Base-by-base conservation (phyloP, 2,329 filamentous ascomycete genomes). In the Microdochium nivale region DNA sequence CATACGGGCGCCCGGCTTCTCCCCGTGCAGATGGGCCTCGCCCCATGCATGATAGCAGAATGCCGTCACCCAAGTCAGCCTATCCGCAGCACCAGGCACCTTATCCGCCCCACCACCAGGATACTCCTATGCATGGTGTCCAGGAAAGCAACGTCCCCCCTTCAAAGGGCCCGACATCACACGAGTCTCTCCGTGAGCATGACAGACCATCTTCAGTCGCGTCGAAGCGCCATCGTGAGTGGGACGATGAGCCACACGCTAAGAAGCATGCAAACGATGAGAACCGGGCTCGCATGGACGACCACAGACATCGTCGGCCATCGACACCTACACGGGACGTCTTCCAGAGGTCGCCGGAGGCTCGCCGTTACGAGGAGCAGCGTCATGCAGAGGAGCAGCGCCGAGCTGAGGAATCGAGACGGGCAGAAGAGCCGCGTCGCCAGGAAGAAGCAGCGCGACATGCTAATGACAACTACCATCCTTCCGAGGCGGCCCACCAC, bases 241-340 rank as follows among this genome's bases (percentile, higher is more conserved):
- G 94, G 91, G 94, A 97, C 59, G 87, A 92, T 33, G 90, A 95
- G 33, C 73, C 81, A 23, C 72, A 83, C 3, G 76, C 78, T 46
- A 95, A 96, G 74, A 96, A 96, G 73, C 83, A 88, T 55, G 86
- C 88, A 10, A 95, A 84, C 37, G 92, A 97, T 4, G 91, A 96
- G 67, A 90, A 80, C 57, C 85, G 92, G 44, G 88, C 88, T 53
- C 87, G 90, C 51, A 77, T 96, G 58, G 90, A 96, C 37, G 90
- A 96, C 61, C 80, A 89, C 64, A 83, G 85, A 54, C 84, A 87
- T 63, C 88, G 90, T 54, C 85, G 90, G 44, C 84, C 81, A 16
- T 90, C 86, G 3, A 89, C 90, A 10, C 87, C 90, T 27, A 80
- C 83, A 25, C 78, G 79, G 16, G 82, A 87, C 52, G 72, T 75